Percentiles rank a stretch among this genome's conserved stretches.
Evolutionary conservation across 306 rosid genomes (phyloP).

Genomic region (Nissolia schottii): DNA sequence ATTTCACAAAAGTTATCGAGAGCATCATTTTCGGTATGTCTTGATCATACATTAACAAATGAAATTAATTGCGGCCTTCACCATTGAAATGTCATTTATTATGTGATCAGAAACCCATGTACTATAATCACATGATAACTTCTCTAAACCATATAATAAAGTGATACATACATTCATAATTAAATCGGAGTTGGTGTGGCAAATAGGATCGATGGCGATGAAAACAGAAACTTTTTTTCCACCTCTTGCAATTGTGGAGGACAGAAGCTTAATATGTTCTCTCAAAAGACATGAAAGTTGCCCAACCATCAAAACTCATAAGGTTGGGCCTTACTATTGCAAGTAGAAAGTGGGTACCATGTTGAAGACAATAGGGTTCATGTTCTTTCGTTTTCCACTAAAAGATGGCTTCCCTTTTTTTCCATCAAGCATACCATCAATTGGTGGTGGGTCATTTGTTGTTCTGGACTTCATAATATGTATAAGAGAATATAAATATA

Average conservation of each 20-base stretch:
- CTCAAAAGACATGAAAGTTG: conserved; percentile 13
- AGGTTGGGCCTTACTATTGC: conserved; percentile 19
- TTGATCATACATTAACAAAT: too few species aligned
- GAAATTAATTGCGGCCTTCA: too few species aligned
- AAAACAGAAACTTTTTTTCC: neutral
- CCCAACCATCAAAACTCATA: conserved; percentile 10
- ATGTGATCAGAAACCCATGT: too few species aligned
- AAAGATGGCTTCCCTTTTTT: conserved; percentile 31
- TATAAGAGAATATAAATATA: too few species aligned
- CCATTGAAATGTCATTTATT: too few species aligned
- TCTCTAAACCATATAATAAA: neutral
- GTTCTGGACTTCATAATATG: conserved; percentile 24
- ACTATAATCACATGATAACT: neutral
- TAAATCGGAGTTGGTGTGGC: neutral
- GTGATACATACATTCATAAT: too few species aligned
- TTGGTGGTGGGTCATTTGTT: conserved; percentile 26
- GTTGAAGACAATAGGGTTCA: conserved; percentile 14
- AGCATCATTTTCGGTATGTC: too few species aligned
- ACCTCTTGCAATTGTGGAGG: conserved; percentile 19
- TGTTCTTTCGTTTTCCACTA: conserved; percentile 40
- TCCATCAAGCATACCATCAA: conserved; percentile 13
- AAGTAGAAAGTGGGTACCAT: conserved; percentile 37
- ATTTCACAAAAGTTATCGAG: too few species aligned
- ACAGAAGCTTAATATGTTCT: neutral
- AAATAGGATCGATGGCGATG: conserved; percentile 10